Conservation (phyloP, 176 grass and related monocot species). For the Triticum urartu region DNA sequence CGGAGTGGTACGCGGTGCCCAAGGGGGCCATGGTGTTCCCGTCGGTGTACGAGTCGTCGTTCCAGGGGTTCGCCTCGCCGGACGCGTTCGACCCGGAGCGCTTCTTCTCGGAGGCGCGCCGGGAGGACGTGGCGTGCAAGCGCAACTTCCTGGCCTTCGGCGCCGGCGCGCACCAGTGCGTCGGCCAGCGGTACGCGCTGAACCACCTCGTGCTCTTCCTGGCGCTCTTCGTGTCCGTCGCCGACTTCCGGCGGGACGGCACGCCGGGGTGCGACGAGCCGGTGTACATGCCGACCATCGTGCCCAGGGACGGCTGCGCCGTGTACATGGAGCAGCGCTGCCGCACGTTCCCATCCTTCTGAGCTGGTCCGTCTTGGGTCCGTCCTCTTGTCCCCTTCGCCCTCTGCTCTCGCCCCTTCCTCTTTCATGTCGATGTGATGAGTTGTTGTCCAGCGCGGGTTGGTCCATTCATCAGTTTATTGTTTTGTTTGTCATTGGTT, state of each 20-base stretch:
- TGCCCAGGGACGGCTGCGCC: constrained; percentile 70
- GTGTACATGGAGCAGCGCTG: constrained; percentile 50
- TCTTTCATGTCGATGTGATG: background rate
- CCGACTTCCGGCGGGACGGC: constrained; percentile 60
- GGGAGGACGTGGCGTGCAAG: constrained; percentile 78
- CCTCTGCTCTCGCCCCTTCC: background rate
- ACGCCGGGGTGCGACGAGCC: constrained; percentile 59
- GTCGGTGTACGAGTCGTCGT: constrained; percentile 76
- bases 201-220: constrained; percentile 90
- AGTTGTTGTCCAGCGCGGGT: background rate
- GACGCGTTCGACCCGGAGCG: constrained; percentile 81
- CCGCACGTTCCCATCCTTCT: constrained; percentile 38
- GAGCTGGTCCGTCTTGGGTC: background rate
- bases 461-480: constrained; percentile 4
- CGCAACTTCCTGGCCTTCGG: constrained; percentile 84
- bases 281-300: constrained; percentile 75
- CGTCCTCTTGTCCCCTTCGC: background rate
- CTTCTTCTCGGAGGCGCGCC: constrained; percentile 59
- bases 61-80: constrained; percentile 76
- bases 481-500: constrained; percentile 17
- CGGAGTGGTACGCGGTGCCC: constrained; percentile 86
- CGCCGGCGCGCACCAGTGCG: constrained; percentile 82
- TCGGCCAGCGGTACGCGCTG: constrained; percentile 84
- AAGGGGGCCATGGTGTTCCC: constrained; percentile 89
- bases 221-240: constrained; percentile 62